phyloP scores from a whole-genome alignment of 495 filamentous ascomycete species.

The Penicillium flavigenum region DNA sequence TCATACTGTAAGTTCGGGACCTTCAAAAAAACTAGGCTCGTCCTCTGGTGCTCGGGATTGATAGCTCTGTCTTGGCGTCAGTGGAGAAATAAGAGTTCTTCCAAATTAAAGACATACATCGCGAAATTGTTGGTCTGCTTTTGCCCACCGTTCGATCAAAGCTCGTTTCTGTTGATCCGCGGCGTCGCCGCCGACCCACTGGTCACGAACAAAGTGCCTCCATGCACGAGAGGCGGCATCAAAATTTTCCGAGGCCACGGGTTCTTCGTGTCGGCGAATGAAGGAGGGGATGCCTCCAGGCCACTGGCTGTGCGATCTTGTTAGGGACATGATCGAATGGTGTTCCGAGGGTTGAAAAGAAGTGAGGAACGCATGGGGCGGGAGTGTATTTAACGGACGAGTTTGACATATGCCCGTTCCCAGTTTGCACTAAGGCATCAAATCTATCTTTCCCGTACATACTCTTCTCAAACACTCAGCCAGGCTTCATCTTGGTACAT shows the following conservation, averaged over 20 bases:
- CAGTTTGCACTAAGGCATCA: too few species aligned
- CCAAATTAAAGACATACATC: conserved; percentile 11
- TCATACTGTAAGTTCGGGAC: conserved; percentile 7
- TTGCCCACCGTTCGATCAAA: conserved; percentile 17
- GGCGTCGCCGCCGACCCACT: conserved; percentile 14
- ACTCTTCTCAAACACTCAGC: too few species aligned
- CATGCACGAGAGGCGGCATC: conserved; percentile 17
- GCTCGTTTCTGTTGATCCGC: conserved; percentile 18
- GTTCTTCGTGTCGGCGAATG: conserved; percentile 18
- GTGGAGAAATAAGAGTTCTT: background rate
- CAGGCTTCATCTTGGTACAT: too few species aligned
- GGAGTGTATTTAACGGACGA: too few species aligned
- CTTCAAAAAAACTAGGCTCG: conserved; percentile 13
- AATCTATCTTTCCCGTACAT: too few species aligned
- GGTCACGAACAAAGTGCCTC: conserved; percentile 15
- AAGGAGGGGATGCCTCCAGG: conserved; percentile 10
- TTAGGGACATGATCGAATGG: conserved; percentile 7
- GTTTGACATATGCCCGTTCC: too few species aligned
- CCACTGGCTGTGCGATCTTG: conserved; percentile 3
- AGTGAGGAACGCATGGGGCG: background rate
- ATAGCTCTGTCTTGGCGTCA: conserved; percentile 11
- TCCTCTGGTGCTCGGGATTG: conserved; percentile 17
- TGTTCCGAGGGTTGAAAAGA: background rate
- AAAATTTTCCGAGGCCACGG: background rate
- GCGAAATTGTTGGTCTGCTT: conserved; percentile 20